Evolutionary conservation across 495 filamentous ascomycete genomes (phyloP), one percentile per base, ranked within the genome.

Genomic region (Xylaria bambusicola): DNA sequence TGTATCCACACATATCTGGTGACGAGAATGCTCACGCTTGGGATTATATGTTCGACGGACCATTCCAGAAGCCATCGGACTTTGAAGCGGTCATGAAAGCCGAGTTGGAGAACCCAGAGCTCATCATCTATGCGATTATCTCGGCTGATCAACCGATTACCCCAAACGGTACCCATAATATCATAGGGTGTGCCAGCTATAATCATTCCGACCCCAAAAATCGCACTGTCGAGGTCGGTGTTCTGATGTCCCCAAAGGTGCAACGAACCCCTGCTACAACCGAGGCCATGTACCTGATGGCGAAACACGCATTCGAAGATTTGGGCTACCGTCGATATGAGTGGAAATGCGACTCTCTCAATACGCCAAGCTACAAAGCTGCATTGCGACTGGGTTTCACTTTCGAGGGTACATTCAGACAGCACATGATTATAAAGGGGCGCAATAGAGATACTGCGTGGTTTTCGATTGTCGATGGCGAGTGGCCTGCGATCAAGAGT

Each of bases 401-500:
- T 10, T 76, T 63, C 52, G 84, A 87, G 60, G 84, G 84, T 0
- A 44, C 77, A 7, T 84, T 84, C 49, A 72, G 82, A 31, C 80
- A 84, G 60, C 82, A 85, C 68, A 73, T 83, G 73, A 73, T 87
- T 41, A 62, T 80, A 6, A 83, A 82, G 66, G 84, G 83, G 2
- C 67, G 72, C 40, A 83, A 70, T 62, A 67, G 84, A 54, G 83
- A 86, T 69, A 83, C 81, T 6, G 69, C 76, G n/a, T 86, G 82
- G 82, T 83, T 72, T 62, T 75, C 80, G 36, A 75, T 84, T 4
- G 29, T 81, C 47, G 70, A 76, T 49, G 75, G 73, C 3, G 82
- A 84, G 64, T 86, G 83, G 83, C 61, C 63, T 1, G 47, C 24
- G 23, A 38, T 77, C 24, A 75, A 68, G 63, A n/a, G 45, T 7